Evolutionary conservation across 768 basidiomycete genomes (phyloP).

Genomic region (Russula earlei): DNA sequence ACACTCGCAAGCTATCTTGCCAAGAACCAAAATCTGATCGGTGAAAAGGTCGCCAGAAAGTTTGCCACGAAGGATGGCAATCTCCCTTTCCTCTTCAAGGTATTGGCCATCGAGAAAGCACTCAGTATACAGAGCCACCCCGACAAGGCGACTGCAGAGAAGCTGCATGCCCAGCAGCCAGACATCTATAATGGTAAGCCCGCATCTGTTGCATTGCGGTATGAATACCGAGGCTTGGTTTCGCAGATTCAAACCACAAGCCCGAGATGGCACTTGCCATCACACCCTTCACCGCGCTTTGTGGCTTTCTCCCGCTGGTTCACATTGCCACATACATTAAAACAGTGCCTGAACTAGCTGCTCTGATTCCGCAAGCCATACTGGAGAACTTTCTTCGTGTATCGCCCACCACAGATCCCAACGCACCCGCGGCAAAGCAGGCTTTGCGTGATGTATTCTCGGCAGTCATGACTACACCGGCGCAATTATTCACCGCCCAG

Average conservation of each 20-base stretch:
- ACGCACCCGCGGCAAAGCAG: constrained; percentile 42
- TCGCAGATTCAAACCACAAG: constrained; percentile 87
- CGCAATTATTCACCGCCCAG: constrained; percentile 39
- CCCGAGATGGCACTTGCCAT: constrained; percentile 99
- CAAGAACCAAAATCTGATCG: constrained; percentile 55
- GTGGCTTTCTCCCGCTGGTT: constrained; percentile 82
- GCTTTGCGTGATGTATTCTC: constrained; percentile 72
- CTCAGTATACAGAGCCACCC: constrained; percentile 91
- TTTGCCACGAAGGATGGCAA: constrained; percentile 46
- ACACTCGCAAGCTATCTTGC: constrained; percentile 53
- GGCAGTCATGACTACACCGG: constrained; percentile 75
- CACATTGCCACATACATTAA: constrained; percentile 60
- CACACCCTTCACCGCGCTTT: constrained; percentile 82
- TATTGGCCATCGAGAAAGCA: constrained; percentile 82
- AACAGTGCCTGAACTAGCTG: constrained; percentile 64
- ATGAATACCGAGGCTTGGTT: constrained; percentile 10
- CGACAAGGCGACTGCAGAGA: constrained; percentile 72
- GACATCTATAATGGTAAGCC: constrained; percentile 83
- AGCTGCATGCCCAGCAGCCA: constrained; percentile 37
- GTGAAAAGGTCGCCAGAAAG: constrained; percentile 13
- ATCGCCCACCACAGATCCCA: constrained; percentile 34
- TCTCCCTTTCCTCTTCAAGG: constrained; percentile 88
- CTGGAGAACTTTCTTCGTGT: constrained; percentile 41
- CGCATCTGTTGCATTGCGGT: not conserved
- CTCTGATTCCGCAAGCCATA: constrained; percentile 54